Evolutionary conservation across 2,329 filamentous ascomycete genomes (phyloP).

Genomic region (Venturiaceae sp.): DNA sequence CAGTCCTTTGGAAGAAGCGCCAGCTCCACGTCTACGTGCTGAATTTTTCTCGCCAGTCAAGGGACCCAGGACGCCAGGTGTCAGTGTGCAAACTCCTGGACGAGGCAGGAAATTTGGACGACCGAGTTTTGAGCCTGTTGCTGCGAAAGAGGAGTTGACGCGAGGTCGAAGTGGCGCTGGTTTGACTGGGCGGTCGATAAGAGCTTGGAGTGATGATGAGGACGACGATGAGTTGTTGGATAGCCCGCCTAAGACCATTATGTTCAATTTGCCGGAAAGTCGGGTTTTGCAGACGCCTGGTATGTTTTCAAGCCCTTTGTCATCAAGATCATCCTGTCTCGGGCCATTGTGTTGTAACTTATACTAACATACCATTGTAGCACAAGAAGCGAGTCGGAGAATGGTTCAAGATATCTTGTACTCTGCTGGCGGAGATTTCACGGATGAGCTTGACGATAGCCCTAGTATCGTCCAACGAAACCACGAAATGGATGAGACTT

Average conservation of each 20-base stretch:
- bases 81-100: slow-evolving; percentile 75
- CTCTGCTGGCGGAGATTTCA: slow-evolving; percentile 56
- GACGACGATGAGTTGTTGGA: slow-evolving; percentile 45
- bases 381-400: slow-evolving; percentile 67
- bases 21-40: slow-evolving; percentile 71
- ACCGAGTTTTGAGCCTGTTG: not conserved
- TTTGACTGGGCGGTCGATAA: not conserved
- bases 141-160: not conserved
- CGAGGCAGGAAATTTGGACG: slow-evolving; percentile 17
- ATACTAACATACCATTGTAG: slow-evolving; percentile 28
- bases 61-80: slow-evolving; percentile 63
- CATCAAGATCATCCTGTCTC: too few relatives aligned
- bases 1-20: slow-evolving; percentile 50
- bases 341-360: not conserved
- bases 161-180: not conserved
- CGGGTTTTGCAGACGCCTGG: slow-evolving; percentile 72
- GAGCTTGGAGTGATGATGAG: slow-evolving; percentile 54
- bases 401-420: slow-evolving; percentile 74
- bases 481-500: slow-evolving; percentile 37
- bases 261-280: slow-evolving; percentile 70
- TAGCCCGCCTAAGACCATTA: slow-evolving; percentile 89
- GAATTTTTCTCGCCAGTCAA: slow-evolving; percentile 74
- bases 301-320: slow-evolving; percentile 29
- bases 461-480: slow-evolving; percentile 37
- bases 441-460: slow-evolving; percentile 37